phyloP scores from a whole-genome alignment of 805 yeast species.

The Cyberlindnera maritima region DNA sequence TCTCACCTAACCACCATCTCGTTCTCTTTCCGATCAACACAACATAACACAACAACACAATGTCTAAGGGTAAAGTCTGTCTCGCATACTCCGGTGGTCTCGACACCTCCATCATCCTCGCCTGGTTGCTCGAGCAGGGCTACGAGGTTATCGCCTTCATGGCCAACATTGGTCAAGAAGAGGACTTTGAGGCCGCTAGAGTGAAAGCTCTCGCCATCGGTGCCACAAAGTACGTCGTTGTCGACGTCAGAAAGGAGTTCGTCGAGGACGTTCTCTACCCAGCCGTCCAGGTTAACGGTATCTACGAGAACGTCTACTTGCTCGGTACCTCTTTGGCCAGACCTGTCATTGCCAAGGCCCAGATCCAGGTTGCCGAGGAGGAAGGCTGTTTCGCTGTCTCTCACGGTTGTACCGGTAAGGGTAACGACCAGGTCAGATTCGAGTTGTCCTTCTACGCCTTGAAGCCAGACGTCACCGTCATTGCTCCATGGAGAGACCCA shows the following conservation, averaged over 20 bases:
- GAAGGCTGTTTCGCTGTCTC: constrained; percentile 98
- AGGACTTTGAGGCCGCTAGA: constrained; percentile 96
- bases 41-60: constrained; percentile 28
- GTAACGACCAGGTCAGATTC: constrained; percentile 98
- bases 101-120: constrained; percentile 95
- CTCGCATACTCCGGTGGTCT: constrained; percentile 99
- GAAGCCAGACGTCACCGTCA: constrained; percentile 94
- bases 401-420: constrained; percentile 99
- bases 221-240: constrained; percentile 92
- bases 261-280: constrained; percentile 91
- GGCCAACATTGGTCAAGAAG: constrained; percentile 99
- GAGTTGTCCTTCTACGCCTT: constrained; percentile 96
- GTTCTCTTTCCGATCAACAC: not conserved
- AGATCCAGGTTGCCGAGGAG: constrained; percentile 92
- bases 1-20: not conserved
- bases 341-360: constrained; percentile 98
- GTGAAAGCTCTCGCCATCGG: constrained; percentile 95
- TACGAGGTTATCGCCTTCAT: constrained; percentile 97
- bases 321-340: constrained; percentile 98
- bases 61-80: constrained; percentile 99
- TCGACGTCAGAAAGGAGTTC: constrained; percentile 92
- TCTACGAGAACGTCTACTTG: constrained; percentile 94
- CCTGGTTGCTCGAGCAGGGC: constrained; percentile 97
- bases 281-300: constrained; percentile 96
- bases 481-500: constrained; percentile 99